phyloP scores from a whole-genome alignment of 106 monocot species.

The Dendrobium catenatum region DNA sequence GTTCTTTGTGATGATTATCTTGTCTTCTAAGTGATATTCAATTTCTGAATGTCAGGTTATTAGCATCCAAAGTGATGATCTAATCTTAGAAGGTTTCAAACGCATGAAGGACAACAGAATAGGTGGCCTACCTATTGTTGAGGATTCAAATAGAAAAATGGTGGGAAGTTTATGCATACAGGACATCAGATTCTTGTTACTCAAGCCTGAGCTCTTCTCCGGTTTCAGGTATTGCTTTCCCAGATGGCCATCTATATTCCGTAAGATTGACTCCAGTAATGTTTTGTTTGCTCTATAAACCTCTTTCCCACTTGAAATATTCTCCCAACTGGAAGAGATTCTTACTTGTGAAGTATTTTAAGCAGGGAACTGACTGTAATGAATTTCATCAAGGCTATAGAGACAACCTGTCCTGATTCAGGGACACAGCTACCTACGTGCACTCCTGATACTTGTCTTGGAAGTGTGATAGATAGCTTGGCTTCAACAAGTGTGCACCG shows the following conservation, averaged over 20 bases:
- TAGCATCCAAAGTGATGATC: slow-evolving; percentile 55
- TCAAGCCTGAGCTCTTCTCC: slow-evolving; percentile 64
- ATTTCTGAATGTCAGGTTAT: slow-evolving; percentile 47
- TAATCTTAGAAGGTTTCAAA: slow-evolving; percentile 84
- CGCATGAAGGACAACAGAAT: slow-evolving; percentile 77
- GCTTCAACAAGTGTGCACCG: slow-evolving; percentile 56
- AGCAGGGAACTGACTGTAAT: slow-evolving; percentile 69
- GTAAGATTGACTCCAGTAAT: background rate
- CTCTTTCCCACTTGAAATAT: background rate
- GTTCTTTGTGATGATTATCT: background rate
- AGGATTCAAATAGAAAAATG: slow-evolving; percentile 49
- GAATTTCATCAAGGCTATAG: slow-evolving; percentile 61
- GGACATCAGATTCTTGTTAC: slow-evolving; percentile 71
- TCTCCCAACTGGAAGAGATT: background rate
- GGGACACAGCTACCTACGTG: slow-evolving; percentile 44
- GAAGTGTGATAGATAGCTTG: slow-evolving; percentile 60
- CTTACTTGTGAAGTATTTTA: background rate
- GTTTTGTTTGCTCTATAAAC: background rate
- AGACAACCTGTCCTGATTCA: slow-evolving; percentile 11
- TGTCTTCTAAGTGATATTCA: background rate
- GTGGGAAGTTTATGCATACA: slow-evolving; percentile 71
- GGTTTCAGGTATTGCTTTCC: slow-evolving; percentile 53
- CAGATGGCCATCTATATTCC: background rate
- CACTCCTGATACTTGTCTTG: slow-evolving; percentile 39
- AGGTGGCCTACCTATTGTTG: slow-evolving; percentile 75